Evolutionary conservation across 768 basidiomycete genomes (phyloP).

Genomic region (Tricholoma saponaceum): DNA sequence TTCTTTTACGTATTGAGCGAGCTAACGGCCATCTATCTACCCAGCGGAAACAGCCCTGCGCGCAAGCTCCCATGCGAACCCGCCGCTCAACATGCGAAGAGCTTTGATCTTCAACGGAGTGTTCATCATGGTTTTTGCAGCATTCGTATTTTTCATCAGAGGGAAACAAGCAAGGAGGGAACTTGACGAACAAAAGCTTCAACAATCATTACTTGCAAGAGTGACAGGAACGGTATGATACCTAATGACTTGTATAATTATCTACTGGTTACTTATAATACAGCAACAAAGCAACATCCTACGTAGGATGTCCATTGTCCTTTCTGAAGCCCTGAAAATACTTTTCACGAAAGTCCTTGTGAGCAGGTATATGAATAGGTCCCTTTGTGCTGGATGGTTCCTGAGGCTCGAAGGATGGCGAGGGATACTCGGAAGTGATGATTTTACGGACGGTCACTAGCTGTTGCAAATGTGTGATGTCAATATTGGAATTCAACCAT

Average conservation of each 20-base stretch:
- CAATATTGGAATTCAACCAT: not conserved
- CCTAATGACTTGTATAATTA: not conserved
- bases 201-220: not conserved
- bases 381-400: constrained; percentile 4
- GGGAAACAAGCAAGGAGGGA: constrained; percentile 63
- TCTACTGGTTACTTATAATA: not conserved
- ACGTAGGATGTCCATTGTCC: constrained; percentile 6
- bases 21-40: not conserved
- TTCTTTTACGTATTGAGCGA: not conserved
- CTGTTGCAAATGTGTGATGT: constrained; percentile 35
- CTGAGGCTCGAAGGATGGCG: constrained; percentile 50
- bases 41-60: constrained; percentile 68
- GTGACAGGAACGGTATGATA: not conserved
- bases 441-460: constrained; percentile 88
- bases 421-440: constrained; percentile 37
- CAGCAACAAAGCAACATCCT: too few relatives aligned
- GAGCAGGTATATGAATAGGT: constrained; percentile 62
- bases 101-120: constrained; percentile 66
- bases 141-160: constrained; percentile 44
- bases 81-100: constrained; percentile 70
- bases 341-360: constrained; percentile 84
- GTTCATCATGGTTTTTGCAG: constrained; percentile 36
- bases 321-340: constrained; percentile 82
- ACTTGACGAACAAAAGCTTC: constrained; percentile 51
- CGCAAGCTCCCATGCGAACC: constrained; percentile 51